Evolutionary conservation across 495 filamentous ascomycete genomes (phyloP), one percentile per base, ranked within the genome.

Genomic region (Podospora pseudoanserina): DNA sequence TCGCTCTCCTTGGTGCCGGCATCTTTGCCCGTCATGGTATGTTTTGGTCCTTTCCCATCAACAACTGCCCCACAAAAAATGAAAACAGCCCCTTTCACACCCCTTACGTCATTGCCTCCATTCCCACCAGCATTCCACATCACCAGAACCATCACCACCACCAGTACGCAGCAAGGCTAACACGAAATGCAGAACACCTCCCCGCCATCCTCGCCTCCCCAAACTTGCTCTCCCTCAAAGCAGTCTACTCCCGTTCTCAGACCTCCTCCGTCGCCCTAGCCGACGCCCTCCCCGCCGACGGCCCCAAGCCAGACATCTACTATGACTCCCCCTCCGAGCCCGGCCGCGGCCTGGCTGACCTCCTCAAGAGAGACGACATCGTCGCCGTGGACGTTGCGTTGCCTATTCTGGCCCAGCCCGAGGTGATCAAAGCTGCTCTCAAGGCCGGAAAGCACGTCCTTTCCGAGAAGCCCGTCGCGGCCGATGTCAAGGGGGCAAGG

Each of bases 391-490:
- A 91, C 66, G 84, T 95, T 66, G 89, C 83, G 78, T 84, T 91
- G 5, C 88, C 88, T 15, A 90, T 91, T 72, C 73, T 77, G 27
- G 70, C 72, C n/a, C 88, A 91, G 73, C 86, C 87, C 0, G 75
- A 74, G 19, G 83, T 84, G 64, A 86, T 91, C 74, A 75, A 82
- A 66, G 73, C 79, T 60, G 85, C 90, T 16, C 79, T 95, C 0
- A 66, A 73, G 0, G 89, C 90, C 0, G 88, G 89, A 19, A 95
- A 95, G 73, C 90, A 93, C 75, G 92, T 94, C 2, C 78, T 94
- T 0, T 88, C 81, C 18, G 92, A 96, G 79, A 96, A 95, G 75
- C 92, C 92, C 18, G 86, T 95, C 26, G 90, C 91, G 0, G 82
- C 83, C 68, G 86, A 92, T 71, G 70, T 92, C 20, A 78, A 79